Conservation (phyloP, 345 rosid genomes). For the Isatis tinctoria region DNA sequence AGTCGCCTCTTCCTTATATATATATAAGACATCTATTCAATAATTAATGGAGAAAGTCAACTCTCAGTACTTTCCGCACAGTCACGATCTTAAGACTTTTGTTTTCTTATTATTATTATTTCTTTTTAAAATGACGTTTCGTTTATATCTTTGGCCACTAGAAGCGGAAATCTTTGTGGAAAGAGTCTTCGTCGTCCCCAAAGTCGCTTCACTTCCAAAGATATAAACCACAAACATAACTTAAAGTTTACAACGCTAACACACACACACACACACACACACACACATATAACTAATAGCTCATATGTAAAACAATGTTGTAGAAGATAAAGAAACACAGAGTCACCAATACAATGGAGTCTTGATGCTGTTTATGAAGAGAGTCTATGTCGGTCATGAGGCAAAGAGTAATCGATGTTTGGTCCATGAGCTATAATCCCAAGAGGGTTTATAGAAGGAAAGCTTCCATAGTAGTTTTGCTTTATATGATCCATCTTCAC, state of each 20-base stretch:
- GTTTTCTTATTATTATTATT: no score
- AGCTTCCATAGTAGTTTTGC: conserved; percentile 64
- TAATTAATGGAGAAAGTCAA: background rate
- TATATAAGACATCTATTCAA: background rate
- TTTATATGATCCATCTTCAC: conserved; percentile 67
- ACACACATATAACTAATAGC: background rate
- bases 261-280: background rate
- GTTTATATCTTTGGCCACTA: no score
- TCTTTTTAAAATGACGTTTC: no score
- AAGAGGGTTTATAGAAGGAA: conserved; percentile 55
- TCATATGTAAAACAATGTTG: background rate
- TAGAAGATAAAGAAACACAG: background rate
- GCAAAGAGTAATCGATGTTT: conserved; percentile 45
- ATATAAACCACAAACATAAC: background rate
- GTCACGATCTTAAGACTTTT: no score
- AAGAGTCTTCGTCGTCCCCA: no score
- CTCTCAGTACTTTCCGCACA: background rate
- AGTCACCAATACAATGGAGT: background rate
- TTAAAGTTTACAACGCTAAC: background rate
- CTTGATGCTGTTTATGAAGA: background rate
- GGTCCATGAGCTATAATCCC: conserved; percentile 65
- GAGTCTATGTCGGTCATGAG: conserved; percentile 55
- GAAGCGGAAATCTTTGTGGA: no score
- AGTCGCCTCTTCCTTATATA: background rate
- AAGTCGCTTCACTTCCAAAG: background rate